Percentiles rank a stretch among this genome's conserved stretches.
Conservation (phyloP, 2,329 filamentous ascomycete species). For the Zasmidium citrigriseum region DNA sequence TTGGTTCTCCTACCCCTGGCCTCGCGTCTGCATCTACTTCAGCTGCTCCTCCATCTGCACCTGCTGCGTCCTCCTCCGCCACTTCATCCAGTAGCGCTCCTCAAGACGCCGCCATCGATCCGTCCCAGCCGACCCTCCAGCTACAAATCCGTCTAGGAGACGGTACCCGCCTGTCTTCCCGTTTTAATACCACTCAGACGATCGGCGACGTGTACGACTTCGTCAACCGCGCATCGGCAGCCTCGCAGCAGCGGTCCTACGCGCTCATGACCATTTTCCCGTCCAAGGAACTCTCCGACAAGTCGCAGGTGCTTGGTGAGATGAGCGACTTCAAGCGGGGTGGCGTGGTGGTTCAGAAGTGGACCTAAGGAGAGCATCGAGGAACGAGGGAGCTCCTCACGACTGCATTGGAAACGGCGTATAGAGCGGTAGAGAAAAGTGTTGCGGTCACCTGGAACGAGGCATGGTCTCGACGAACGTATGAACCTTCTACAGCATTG, state of each 20-base stretch:
- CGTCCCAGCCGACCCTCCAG: constrained; percentile 66
- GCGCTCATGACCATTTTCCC: constrained; percentile 82
- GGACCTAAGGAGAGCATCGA: constrained; percentile 38
- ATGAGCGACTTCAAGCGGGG: constrained; percentile 54
- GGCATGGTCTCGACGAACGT: not conserved
- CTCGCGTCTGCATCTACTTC: constrained; percentile 39
- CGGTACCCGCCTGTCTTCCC: constrained; percentile 72
- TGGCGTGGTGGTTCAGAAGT: constrained; percentile 59
- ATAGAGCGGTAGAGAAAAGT: not conserved
- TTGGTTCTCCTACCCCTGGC: constrained; percentile 76
- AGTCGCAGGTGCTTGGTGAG: constrained; percentile 50
- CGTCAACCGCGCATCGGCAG: constrained; percentile 64
- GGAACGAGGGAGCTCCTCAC: not conserved
- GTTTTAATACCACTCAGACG: constrained; percentile 80
- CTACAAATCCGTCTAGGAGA: constrained; percentile 79
- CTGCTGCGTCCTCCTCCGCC: constrained; percentile 32
- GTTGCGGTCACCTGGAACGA: not conserved
- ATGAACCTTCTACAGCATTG: not conserved
- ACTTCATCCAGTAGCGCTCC: constrained; percentile 33
- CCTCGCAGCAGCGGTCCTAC: constrained; percentile 62
- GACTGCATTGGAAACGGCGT: not conserved
- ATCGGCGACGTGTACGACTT: constrained; percentile 77
- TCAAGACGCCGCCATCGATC: constrained; percentile 55
- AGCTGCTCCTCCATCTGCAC: constrained; percentile 29
- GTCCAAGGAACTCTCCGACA: constrained; percentile 75